Evolutionary conservation across 140 eudicot genomes (phyloP).

Genomic region (Flaveria floridana): DNA sequence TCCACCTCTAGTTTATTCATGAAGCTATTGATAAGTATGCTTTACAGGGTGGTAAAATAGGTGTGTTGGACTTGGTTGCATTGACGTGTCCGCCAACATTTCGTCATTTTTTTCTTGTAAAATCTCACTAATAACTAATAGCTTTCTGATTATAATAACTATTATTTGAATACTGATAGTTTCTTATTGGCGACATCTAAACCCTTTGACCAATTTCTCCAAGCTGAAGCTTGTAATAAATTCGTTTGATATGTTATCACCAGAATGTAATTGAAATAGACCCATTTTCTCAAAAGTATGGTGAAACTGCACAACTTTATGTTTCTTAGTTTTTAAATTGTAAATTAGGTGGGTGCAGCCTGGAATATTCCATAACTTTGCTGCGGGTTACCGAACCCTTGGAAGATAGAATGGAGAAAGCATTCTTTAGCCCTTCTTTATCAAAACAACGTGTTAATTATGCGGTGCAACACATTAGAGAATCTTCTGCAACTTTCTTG

Average conservation of each 20-base stretch:
- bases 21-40: neutral
- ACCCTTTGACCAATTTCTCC: neutral
- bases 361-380: constrained; percentile 59
- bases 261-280: neutral
- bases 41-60: constrained; percentile 8
- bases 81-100: neutral
- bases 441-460: constrained; percentile 94
- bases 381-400: constrained; percentile 76
- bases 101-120: neutral
- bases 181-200: neutral
- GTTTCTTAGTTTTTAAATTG: neutral
- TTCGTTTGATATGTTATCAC: neutral
- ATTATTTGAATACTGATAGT: neutral
- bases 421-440: constrained; percentile 81
- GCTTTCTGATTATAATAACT: neutral
- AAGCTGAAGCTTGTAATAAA: neutral
- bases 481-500: constrained; percentile 76
- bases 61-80: neutral
- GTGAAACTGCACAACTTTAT: neutral
- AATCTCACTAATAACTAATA: neutral
- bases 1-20: neutral
- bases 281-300: neutral
- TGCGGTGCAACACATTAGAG: constrained; percentile 71
- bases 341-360: constrained; percentile 50
- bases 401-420: constrained; percentile 97